These are phyloP conservation scores for Letharia columbiana DNA, from an alignment of 495 filamentous ascomycete genomes.

Conservation along the genomic window DNA sequence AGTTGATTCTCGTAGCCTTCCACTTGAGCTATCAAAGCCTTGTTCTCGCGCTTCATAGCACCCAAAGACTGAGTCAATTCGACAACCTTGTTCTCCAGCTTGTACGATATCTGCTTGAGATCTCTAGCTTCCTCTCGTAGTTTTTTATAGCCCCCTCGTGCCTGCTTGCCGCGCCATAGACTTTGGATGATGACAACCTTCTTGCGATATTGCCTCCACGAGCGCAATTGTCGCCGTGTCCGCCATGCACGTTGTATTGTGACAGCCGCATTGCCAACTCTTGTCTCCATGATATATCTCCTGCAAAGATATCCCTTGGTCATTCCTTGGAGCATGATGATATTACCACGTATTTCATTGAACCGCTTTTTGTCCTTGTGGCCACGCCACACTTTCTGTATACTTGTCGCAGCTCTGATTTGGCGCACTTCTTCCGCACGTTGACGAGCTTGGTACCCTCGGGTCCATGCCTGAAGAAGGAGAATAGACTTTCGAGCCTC, in stretches of 20 bases:
- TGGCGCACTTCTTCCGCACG: constrained; percentile 72
- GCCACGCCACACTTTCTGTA: constrained; percentile 91
- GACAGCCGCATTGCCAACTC: constrained; percentile 84
- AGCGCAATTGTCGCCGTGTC: constrained; percentile 62
- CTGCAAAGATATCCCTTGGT: constrained; percentile 86
- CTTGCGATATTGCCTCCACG: constrained; percentile 80
- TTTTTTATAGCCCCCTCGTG: constrained; percentile 75
- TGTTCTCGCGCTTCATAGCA: constrained; percentile 87
- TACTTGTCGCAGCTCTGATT: constrained; percentile 80
- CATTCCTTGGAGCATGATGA: constrained; percentile 77
- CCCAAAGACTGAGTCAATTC: constrained; percentile 93
- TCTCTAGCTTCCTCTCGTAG: constrained; percentile 92
- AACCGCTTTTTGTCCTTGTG: constrained; percentile 76
- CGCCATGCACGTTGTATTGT: constrained; percentile 89
- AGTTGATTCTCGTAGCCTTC: constrained; percentile 95
- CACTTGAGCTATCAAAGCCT: constrained; percentile 74
- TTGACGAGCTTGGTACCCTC: constrained; percentile 68
- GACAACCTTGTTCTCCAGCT: constrained; percentile 97
- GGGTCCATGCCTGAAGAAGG: constrained; percentile 61
- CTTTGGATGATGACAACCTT: constrained; percentile 88
- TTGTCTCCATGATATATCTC: constrained; percentile 82
- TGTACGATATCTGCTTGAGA: constrained; percentile 98
- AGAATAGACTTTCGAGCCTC: constrained; percentile 76
- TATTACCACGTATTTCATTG: constrained; percentile 63
- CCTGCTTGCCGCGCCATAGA: constrained; percentile 80